Conservation (phyloP, 2,329 filamentous ascomycete genomes). For the Tolypocladium tundrense region DNA sequence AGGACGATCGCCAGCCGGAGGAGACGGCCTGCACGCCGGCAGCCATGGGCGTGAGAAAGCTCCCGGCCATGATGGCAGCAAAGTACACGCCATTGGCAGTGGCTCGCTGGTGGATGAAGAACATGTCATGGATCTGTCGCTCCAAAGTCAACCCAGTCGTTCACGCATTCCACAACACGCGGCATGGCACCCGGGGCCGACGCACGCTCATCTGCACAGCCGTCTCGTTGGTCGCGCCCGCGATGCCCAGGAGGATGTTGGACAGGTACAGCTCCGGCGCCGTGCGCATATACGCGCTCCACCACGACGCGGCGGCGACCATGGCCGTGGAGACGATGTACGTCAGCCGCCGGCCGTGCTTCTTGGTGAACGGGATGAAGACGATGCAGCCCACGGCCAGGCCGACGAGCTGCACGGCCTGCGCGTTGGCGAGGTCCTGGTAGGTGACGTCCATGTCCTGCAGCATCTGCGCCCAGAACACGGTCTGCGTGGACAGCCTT, state of each 20-base stretch:
- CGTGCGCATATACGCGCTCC: slow-evolving; percentile 11
- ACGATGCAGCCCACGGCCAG: slow-evolving; percentile 22
- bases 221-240: slow-evolving; percentile 28
- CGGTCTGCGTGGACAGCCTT: slow-evolving; percentile 1
- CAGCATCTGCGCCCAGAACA: slow-evolving; percentile 10
- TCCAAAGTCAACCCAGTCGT: neutral
- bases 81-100: slow-evolving; percentile 20
- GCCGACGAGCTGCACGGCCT: slow-evolving; percentile 18
- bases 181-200: neutral
- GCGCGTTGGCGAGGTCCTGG: slow-evolving; percentile 13
- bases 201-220: slow-evolving; percentile 26
- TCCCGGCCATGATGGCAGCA: slow-evolving; percentile 18
- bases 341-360: slow-evolving; percentile 21
- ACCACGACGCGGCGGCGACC: slow-evolving; percentile 13
- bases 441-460: slow-evolving; percentile 16
- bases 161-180: neutral
- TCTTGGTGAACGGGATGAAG: slow-evolving; percentile 23
- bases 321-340: slow-evolving; percentile 16
- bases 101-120: slow-evolving; percentile 21
- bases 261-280: slow-evolving; percentile 14
- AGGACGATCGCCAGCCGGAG: slow-evolving; percentile 15
- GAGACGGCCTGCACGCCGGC: slow-evolving; percentile 13
- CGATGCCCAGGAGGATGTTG: slow-evolving; percentile 19
- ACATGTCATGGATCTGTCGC: slow-evolving; percentile 13
- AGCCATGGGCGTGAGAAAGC: slow-evolving; percentile 19